These are phyloP conservation scores for Boletus patriciae DNA, from an alignment of 768 basidiomycete species.

Conservation along the genomic window DNA sequence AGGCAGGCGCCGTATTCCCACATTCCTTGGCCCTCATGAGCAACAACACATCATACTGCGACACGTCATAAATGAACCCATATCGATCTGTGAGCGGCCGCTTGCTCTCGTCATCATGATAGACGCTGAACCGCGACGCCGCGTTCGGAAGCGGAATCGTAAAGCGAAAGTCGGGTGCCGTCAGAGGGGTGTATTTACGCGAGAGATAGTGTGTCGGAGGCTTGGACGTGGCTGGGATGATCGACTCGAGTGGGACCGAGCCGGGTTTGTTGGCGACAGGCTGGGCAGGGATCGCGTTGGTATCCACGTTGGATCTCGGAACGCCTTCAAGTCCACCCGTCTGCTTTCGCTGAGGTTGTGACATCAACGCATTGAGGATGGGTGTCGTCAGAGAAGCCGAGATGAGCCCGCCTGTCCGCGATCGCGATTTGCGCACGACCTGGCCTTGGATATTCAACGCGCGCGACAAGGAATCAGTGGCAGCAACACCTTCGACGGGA, in stretches of 20 bases:
- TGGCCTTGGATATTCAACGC: slow-evolving; percentile 42
- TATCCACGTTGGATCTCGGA: slow-evolving; percentile 12
- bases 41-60: slow-evolving; percentile 76
- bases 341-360: slow-evolving; percentile 49
- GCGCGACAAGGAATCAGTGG: slow-evolving; percentile 45
- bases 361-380: slow-evolving; percentile 58
- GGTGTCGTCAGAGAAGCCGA: slow-evolving; percentile 51
- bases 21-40: slow-evolving; percentile 72
- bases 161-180: slow-evolving; percentile 73
- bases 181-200: slow-evolving; percentile 69
- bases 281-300: slow-evolving; percentile 18
- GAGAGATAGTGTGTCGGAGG: slow-evolving; percentile 86
- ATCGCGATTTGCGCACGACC: slow-evolving; percentile 35
- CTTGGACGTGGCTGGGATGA: slow-evolving; percentile 76
- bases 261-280: slow-evolving; percentile 33
- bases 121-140: slow-evolving; percentile 53
- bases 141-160: slow-evolving; percentile 59
- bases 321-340: slow-evolving; percentile 29
- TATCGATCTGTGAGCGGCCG: slow-evolving; percentile 80
- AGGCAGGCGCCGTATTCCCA: slow-evolving; percentile 75
- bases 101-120: slow-evolving; percentile 51
- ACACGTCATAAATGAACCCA: slow-evolving; percentile 88
- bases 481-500: slow-evolving; percentile 42
- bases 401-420: slow-evolving; percentile 39
- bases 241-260: slow-evolving; percentile 73